Evolutionary conservation across 108 stramenopile species (phyloP).

Genomic region (Skeletonema menzelii): DNA sequence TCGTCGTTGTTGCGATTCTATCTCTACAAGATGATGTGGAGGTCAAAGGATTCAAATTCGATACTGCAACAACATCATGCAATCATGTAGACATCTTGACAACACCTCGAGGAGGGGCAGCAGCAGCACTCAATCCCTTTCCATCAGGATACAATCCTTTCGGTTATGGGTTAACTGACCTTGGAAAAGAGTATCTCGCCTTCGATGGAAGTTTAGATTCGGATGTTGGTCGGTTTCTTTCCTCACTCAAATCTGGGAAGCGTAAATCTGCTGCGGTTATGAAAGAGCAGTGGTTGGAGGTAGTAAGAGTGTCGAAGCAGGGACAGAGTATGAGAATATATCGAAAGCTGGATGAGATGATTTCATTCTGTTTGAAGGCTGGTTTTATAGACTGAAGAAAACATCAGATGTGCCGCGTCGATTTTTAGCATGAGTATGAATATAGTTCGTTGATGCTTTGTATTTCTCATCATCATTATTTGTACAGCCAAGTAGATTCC

Average conservation of each 20-base stretch:
- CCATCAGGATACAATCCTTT: constrained; percentile 77
- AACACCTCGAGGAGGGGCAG: constrained; percentile 39
- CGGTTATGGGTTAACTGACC: constrained; percentile 66
- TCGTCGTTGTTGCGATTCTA: background rate
- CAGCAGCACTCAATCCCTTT: constrained; percentile 37
- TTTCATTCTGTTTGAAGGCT: constrained; percentile 71
- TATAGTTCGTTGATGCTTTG: too few relatives aligned
- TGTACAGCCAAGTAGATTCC: constrained; percentile 66
- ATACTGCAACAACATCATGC: background rate
- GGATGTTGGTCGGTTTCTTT: constrained; percentile 75
- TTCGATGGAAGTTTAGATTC: constrained; percentile 71
- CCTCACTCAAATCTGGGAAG: constrained; percentile 51
- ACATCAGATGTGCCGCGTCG: background rate
- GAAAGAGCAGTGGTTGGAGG: constrained; percentile 76
- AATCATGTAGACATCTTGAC: background rate
- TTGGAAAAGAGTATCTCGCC: constrained; percentile 64
- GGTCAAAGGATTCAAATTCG: background rate
- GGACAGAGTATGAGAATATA: constrained; percentile 84
- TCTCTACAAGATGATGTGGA: background rate
- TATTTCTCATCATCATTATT: constrained; percentile 27
- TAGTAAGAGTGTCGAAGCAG: constrained; percentile 66
- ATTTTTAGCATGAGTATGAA: background rate
- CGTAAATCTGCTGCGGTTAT: constrained; percentile 51
- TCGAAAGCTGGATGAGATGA: constrained; percentile 57
- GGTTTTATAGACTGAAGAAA: constrained; percentile 55